Percentiles rank a stretch among this genome's conserved stretches.
Evolutionary conservation across 2,329 filamentous ascomycete genomes (phyloP).

Genomic region (Epichloe aotearoae): DNA sequence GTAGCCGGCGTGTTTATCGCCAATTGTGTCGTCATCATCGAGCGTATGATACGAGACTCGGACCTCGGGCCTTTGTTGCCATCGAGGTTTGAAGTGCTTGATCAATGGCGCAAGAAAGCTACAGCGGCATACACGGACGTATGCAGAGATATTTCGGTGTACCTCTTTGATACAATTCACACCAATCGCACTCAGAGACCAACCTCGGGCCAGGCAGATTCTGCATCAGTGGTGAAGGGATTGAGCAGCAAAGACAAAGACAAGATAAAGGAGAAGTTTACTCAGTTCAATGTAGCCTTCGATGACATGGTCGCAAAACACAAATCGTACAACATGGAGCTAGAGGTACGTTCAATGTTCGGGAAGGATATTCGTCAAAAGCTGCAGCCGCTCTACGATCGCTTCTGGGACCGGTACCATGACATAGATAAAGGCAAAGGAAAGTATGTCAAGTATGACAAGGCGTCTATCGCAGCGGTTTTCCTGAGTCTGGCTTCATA

Average conservation of each 20-base stretch:
- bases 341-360: constrained; percentile 70
- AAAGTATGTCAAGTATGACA: constrained; percentile 97
- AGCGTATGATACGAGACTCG: constrained; percentile 70
- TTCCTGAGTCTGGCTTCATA: constrained; percentile 36
- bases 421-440: constrained; percentile 96
- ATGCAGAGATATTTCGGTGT: constrained; percentile 76
- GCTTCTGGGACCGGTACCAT: constrained; percentile 96
- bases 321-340: constrained; percentile 78
- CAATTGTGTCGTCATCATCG: constrained; percentile 74
- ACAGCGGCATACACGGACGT: constrained; percentile 69
- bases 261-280: constrained; percentile 91
- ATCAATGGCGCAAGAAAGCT: constrained; percentile 79
- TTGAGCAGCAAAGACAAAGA: constrained; percentile 87
- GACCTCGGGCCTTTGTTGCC: constrained; percentile 64
- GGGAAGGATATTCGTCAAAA: constrained; percentile 78
- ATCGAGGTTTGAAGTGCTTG: constrained; percentile 52
- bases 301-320: constrained; percentile 79
- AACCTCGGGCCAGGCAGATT: constrained; percentile 62
- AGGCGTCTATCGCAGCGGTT: constrained; percentile 59
- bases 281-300: constrained; percentile 78
- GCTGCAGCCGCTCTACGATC: constrained; percentile 84
- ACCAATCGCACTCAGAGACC: constrained; percentile 66
- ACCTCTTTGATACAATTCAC: constrained; percentile 83
- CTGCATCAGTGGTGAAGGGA: constrained; percentile 68
- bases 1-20: constrained; percentile 79